A percentile compares a stretch with the other conserved stretches of the same genome.
These are phyloP conservation scores for Tricholoma flavovirens DNA, from an alignment of 768 basidiomycete genomes.

Conservation along the genomic window DNA sequence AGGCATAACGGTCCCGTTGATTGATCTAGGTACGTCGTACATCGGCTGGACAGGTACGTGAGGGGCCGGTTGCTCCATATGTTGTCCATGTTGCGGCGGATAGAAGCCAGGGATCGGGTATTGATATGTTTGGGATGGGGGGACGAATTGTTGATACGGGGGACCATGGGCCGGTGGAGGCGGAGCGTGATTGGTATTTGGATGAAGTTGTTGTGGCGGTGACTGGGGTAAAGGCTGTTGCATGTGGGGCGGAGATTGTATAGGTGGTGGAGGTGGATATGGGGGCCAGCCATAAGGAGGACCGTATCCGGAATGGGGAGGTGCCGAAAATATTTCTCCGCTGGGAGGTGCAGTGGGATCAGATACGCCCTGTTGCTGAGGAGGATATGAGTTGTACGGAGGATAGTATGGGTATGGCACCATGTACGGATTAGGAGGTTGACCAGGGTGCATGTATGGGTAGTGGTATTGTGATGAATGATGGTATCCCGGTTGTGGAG, in stretches of 20 bases:
- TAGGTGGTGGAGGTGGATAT: slow-evolving; percentile 24
- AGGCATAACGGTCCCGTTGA: slow-evolving; percentile 22
- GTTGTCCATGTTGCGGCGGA: slow-evolving; percentile 18
- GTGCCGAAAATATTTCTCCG: slow-evolving; percentile 25
- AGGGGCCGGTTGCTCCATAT: slow-evolving; percentile 21
- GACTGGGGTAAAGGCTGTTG: slow-evolving; percentile 24
- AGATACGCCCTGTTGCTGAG: slow-evolving; percentile 25
- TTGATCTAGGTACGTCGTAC: slow-evolving; percentile 22
- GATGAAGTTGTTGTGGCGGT: slow-evolving; percentile 22
- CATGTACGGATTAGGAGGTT: slow-evolving; percentile 34
- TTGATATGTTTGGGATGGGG: slow-evolving; percentile 24
- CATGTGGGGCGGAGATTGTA: slow-evolving; percentile 29
- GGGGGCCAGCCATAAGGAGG: slow-evolving; percentile 34
- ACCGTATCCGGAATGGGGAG: slow-evolving; percentile 24
- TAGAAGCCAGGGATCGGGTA: slow-evolving; percentile 27
- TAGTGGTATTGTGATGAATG: slow-evolving; percentile 45
- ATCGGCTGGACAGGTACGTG: slow-evolving; percentile 19
- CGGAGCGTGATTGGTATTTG: slow-evolving; percentile 16
- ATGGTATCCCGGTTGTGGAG: slow-evolving; percentile 36
- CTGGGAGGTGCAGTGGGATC: slow-evolving; percentile 27
- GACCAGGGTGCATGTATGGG: slow-evolving; percentile 40
- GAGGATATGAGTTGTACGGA: slow-evolving; percentile 31
- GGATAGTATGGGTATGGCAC: slow-evolving; percentile 38
- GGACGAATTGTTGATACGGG: slow-evolving; percentile 32
- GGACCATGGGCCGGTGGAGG: slow-evolving; percentile 26